A percentile compares a stretch with the other conserved stretches of the same genome.
Evolutionary conservation across 306 rosid species (phyloP).

Genomic region (Sicyos baderoa): DNA sequence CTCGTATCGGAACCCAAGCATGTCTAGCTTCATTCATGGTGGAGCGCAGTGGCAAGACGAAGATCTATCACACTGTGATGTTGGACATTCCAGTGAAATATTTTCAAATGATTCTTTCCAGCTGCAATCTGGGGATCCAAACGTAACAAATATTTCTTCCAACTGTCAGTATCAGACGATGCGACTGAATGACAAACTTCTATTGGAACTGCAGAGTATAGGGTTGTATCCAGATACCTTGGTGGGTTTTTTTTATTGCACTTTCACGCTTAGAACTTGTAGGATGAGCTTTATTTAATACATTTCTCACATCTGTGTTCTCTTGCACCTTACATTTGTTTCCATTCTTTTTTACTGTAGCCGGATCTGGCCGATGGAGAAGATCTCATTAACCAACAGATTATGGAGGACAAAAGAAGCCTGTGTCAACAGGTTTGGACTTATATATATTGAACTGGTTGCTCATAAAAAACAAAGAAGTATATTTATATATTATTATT

Average conservation of each 20-base stretch:
- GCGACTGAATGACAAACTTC: slow-evolving; percentile 63
- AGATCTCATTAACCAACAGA: slow-evolving; percentile 57
- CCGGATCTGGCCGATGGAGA: slow-evolving; percentile 79
- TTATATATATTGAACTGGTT: background rate
- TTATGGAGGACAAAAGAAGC: slow-evolving; percentile 52
- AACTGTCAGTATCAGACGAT: slow-evolving; percentile 65
- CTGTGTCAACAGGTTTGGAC: slow-evolving; percentile 53
- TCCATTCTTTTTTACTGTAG: slow-evolving; percentile 39
- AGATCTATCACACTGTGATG: slow-evolving; percentile 52
- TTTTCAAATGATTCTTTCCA: slow-evolving; percentile 59
- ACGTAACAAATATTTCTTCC: slow-evolving; percentile 38
- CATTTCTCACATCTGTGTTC: slow-evolving; percentile 13
- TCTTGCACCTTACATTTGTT: background rate
- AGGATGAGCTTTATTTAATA: slow-evolving; percentile 5
- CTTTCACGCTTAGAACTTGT: background rate
- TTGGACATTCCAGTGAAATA: slow-evolving; percentile 48
- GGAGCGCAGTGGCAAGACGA: slow-evolving; percentile 66
- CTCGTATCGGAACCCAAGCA: slow-evolving; percentile 47
- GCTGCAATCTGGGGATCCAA: slow-evolving; percentile 42
- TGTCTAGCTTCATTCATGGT: slow-evolving; percentile 47
- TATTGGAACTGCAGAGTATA: slow-evolving; percentile 78
- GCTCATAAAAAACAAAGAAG: background rate
- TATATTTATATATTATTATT: background rate
- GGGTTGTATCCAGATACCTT: slow-evolving; percentile 71
- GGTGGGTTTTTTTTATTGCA: slow-evolving; percentile 37